phyloP scores from a whole-genome alignment of 805 yeast species.

The Candida boleticola region DNA sequence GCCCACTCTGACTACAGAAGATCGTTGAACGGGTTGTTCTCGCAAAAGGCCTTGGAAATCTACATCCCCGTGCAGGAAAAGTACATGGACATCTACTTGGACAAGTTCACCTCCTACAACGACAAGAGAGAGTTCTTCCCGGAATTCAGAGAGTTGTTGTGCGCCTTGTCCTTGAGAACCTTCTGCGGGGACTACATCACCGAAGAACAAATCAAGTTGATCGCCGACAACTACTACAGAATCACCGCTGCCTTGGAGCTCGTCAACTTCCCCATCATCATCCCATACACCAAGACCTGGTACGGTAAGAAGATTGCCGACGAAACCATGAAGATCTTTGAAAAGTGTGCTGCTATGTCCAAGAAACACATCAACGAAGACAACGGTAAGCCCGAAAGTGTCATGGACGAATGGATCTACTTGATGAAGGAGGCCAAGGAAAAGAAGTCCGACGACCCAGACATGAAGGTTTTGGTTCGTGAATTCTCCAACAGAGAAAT shows the following conservation, averaged over 20 bases:
- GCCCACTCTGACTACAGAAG: constrained; percentile 92
- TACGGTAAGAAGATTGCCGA: constrained; percentile 93
- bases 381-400: constrained; percentile 81
- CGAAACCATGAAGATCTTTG: constrained; percentile 90
- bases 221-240: constrained; percentile 89
- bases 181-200: constrained; percentile 96
- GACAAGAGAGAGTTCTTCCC: constrained; percentile 81
- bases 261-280: constrained; percentile 94
- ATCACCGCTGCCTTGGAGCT: constrained; percentile 96
- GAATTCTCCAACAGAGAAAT: constrained; percentile 89
- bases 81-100: constrained; percentile 79
- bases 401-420: constrained; percentile 93
- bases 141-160: constrained; percentile 92
- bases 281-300: constrained; percentile 98
- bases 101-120: constrained; percentile 59
- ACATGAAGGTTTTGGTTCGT: constrained; percentile 62
- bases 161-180: constrained; percentile 89
- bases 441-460: constrained; percentile 47
- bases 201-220: constrained; percentile 80
- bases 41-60: constrained; percentile 74
- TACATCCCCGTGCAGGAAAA: constrained; percentile 84
- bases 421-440: constrained; percentile 75
- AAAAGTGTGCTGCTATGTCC: constrained; percentile 82
- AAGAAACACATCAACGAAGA: constrained; percentile 68
- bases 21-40: constrained; percentile 85